Evolutionary conservation across 2,329 filamentous ascomycete species (phyloP).

Genomic region (Helotiales sp.): DNA sequence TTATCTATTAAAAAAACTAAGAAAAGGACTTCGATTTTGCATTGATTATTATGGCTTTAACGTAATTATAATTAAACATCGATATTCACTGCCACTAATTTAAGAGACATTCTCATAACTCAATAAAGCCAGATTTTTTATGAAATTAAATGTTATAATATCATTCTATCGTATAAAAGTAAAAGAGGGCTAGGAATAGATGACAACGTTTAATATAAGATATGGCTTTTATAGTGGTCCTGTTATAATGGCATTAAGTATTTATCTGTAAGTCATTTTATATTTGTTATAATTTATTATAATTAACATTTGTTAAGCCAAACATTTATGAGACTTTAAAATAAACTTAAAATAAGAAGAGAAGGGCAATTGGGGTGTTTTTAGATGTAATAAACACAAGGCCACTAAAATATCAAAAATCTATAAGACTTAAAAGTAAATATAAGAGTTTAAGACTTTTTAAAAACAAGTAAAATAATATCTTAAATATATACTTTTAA

Average conservation of each 20-base stretch:
- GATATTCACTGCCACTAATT: constrained; percentile 38
- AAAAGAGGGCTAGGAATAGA: constrained; percentile 23
- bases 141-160: constrained; percentile 35
- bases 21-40: constrained; percentile 34
- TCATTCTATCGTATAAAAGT: constrained; percentile 37
- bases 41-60: constrained; percentile 40
- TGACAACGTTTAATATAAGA: constrained; percentile 28
- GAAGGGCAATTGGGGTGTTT: neutral
- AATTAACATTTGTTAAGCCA: neutral
- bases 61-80: constrained; percentile 36
- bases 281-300: neutral
- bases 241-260: neutral
- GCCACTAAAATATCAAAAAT: too few species aligned
- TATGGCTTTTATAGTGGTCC: neutral
- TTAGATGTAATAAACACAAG: neutral
- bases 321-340: neutral
- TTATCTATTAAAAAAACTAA: constrained; percentile 29
- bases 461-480: too few species aligned
- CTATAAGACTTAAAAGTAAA: neutral
- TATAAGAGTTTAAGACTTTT: neutral
- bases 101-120: constrained; percentile 34
- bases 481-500: too few species aligned
- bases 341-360: neutral
- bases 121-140: constrained; percentile 33
- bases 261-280: neutral